Evolutionary conservation across 352 stramenopile species (phyloP).

Genomic region (Globisporangium takayamanum): DNA sequence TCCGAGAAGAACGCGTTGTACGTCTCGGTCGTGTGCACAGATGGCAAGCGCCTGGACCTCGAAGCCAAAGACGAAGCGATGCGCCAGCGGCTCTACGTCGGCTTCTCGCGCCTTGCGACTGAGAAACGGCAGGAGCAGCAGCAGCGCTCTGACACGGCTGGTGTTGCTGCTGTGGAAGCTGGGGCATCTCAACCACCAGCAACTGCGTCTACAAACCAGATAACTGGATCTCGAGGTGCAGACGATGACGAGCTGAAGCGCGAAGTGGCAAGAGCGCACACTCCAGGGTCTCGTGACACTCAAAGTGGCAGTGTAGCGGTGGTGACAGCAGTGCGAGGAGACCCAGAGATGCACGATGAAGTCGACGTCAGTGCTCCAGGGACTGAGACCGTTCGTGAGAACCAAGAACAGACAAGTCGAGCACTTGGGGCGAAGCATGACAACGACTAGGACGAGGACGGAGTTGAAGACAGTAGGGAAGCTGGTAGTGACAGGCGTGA

Average conservation of each 20-base stretch:
- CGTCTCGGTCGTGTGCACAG: conserved; percentile 36
- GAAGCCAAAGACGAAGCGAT: conserved; percentile 41
- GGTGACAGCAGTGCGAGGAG: not conserved
- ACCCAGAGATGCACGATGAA: conserved; percentile 1
- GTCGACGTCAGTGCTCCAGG: not conserved
- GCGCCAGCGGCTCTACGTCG: conserved; percentile 39
- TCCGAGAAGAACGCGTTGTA: conserved; percentile 29
- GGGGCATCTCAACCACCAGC: not conserved
- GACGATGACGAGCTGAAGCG: not conserved
- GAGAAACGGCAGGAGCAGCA: conserved; percentile 30
- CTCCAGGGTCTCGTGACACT: not conserved
- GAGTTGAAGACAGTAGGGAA: not conserved
- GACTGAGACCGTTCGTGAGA: not conserved
- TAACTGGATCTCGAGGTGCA: not conserved
- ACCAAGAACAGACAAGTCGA: not conserved
- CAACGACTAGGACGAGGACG: not conserved
- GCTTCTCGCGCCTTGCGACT: conserved; percentile 40
- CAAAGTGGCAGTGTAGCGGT: not conserved
- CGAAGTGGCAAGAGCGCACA: not conserved
- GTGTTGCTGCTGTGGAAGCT: not conserved
- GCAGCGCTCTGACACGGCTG: not conserved
- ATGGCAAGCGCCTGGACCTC: conserved; percentile 45
- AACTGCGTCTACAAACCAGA: not conserved
- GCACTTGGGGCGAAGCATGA: not conserved
- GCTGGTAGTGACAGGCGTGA: not conserved